A percentile compares a stretch with the other conserved stretches of the same genome.
These are phyloP conservation scores for Entomortierella parvispora DNA, from an alignment of 192 early-diverging fungal genomes.

Conservation along the genomic window DNA sequence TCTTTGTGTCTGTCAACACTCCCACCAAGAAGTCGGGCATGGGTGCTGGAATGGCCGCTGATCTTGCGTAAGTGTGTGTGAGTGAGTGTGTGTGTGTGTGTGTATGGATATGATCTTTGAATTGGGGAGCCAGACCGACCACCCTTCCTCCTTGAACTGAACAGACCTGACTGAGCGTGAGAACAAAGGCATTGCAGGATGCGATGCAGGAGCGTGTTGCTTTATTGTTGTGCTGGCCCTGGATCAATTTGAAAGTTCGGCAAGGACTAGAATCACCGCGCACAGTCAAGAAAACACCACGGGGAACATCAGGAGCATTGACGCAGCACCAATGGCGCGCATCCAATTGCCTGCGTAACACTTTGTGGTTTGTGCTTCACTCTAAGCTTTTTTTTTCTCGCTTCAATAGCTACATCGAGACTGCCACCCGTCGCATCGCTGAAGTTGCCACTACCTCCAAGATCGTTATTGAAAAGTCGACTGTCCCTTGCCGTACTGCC, in stretches of 20 bases:
- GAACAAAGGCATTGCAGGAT: too few relatives aligned
- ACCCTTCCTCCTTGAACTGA: too few relatives aligned
- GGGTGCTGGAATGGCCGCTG: conserved; percentile 85
- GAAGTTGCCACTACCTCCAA: conserved; percentile 80
- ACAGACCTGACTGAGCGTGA: too few relatives aligned
- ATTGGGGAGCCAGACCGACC: too few relatives aligned
- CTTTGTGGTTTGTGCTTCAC: background rate
- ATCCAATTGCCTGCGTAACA: background rate
- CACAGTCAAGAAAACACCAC: background rate
- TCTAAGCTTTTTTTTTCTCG: conserved; percentile 8
- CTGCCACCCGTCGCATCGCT: conserved; percentile 86
- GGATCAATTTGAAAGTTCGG: too few relatives aligned
- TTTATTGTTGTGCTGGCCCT: too few relatives aligned
- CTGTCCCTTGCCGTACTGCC: conserved; percentile 93
- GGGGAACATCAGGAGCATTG: background rate
- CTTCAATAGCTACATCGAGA: conserved; percentile 74
- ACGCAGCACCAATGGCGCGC: background rate
- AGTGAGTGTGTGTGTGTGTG: too few relatives aligned
- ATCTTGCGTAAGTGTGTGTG: conserved; percentile 86
- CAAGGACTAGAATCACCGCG: too few relatives aligned
- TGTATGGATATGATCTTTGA: too few relatives aligned
- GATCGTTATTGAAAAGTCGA: conserved; percentile 95
- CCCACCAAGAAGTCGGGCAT: conserved; percentile 84
- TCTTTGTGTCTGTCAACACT: conserved; percentile 94
- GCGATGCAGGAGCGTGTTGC: too few relatives aligned